phyloP scores from a whole-genome alignment of 352 stramenopile genomes.

The Pythium scleroteichum region DNA sequence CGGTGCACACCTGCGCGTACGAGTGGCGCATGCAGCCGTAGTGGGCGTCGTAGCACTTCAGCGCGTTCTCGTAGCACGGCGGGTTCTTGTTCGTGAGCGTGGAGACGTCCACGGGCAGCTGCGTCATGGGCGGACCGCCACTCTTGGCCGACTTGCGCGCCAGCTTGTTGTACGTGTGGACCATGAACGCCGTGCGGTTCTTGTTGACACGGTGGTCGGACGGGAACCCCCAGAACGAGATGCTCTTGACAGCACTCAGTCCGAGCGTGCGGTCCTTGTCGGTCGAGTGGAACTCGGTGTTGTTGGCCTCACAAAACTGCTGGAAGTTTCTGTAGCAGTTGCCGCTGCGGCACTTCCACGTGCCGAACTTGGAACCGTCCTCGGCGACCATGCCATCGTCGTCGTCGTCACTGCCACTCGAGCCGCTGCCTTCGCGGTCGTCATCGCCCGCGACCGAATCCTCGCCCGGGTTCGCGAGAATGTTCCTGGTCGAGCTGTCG shows the following conservation, averaged over 20 bases:
- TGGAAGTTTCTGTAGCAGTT: conserved; percentile 43
- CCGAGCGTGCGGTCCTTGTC: conserved; percentile 52
- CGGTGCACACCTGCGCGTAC: conserved; percentile 62
- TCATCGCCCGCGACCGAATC: neutral
- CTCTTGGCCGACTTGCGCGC: conserved; percentile 5
- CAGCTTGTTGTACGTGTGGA: conserved; percentile 52
- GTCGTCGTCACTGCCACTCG: conserved; percentile 6
- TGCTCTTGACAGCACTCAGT: conserved; percentile 45
- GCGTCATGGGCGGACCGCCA: conserved; percentile 38
- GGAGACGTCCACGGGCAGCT: conserved; percentile 43
- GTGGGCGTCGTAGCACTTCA: conserved; percentile 46
- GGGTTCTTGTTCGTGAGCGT: conserved; percentile 48
- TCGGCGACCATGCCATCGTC: conserved; percentile 2
- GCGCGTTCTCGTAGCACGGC: conserved; percentile 60
- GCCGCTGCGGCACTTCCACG: conserved; percentile 12
- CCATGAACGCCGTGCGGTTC: conserved; percentile 48
- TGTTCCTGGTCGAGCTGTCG: neutral
- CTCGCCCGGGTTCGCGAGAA: neutral
- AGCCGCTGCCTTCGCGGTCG: neutral
- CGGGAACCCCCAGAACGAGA: conserved; percentile 62
- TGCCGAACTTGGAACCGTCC: neutral
- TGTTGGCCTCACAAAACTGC: conserved; percentile 35
- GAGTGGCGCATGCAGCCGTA: conserved; percentile 60
- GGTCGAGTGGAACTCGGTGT: conserved; percentile 50
- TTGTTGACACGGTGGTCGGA: conserved; percentile 54